Percentiles rank a stretch among this genome's conserved stretches.
Evolutionary conservation across 2,329 filamentous ascomycete species (phyloP).

Genomic region (Clonostachys sp.): DNA sequence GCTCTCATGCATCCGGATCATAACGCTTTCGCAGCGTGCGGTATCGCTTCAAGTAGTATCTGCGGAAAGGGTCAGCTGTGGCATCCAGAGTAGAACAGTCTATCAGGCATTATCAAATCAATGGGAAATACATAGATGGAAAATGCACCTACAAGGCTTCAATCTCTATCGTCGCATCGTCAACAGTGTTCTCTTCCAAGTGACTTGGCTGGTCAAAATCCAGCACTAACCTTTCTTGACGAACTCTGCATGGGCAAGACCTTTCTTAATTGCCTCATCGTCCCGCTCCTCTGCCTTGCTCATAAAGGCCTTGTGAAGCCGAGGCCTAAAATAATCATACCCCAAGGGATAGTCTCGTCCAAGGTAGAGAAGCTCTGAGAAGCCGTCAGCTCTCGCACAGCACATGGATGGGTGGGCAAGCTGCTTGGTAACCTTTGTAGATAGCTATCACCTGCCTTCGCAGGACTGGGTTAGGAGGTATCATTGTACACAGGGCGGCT

Average conservation of each 20-base stretch:
- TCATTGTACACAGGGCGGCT: slow-evolving; percentile 10
- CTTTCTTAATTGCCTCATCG: slow-evolving; percentile 69
- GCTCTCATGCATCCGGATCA: slow-evolving; percentile 33
- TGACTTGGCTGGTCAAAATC: background rate
- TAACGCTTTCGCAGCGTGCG: slow-evolving; percentile 81
- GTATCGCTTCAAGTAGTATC: slow-evolving; percentile 87
- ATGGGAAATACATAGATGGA: background rate
- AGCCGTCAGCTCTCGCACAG: background rate
- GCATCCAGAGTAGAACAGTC: slow-evolving; percentile 33
- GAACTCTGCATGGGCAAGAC: slow-evolving; percentile 75
- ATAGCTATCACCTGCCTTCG: slow-evolving; percentile 76
- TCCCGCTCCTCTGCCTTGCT: slow-evolving; percentile 66
- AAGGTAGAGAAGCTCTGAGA: slow-evolving; percentile 75
- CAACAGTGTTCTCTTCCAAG: background rate
- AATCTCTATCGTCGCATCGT: slow-evolving; percentile 58
- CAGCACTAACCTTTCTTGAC: slow-evolving; percentile 81
- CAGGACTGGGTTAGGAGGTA: slow-evolving; percentile 47
- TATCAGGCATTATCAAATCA: slow-evolving; percentile 2
- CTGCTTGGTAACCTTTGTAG: slow-evolving; percentile 64
- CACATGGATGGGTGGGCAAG: background rate
- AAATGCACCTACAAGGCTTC: slow-evolving; percentile 72
- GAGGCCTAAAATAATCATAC: slow-evolving; percentile 72
- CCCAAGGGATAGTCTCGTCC: slow-evolving; percentile 85
- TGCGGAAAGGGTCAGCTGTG: too few species aligned
- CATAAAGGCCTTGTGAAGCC: slow-evolving; percentile 82